Base-by-base conservation (phyloP, 495 filamentous ascomycete species). In the Lasiosphaeria hispida region DNA sequence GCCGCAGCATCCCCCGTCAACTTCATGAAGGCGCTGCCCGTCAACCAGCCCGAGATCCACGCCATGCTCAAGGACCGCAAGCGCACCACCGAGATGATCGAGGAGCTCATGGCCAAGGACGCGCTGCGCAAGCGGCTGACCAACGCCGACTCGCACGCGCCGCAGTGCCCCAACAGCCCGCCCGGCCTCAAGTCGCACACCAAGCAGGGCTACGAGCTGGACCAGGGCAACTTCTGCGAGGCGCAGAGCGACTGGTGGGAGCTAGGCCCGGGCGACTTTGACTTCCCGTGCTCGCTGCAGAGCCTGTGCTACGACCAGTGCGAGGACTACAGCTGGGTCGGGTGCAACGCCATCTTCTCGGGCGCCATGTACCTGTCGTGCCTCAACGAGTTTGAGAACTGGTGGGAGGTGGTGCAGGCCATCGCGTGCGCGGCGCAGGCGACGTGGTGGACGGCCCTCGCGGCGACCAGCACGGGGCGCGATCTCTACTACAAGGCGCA, bases 401-500 rank as follows among this genome's bases (percentile, higher is more conserved):
- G 51, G 51, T 54, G 51, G 51, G 51, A 54, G 10, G 39, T 43
- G 1, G 13, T 43, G 11, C 38, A 41, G 23, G 51, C 51, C 23
- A 19, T 54, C 18, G 51, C 51, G 6, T 54, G 51, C 23, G 51
- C 17, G 7, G 38, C 17, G 9, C 51, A 54, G 23, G 51, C 51
- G 3, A 18, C 38, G 1, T 54, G 42, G 11, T 54, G 41, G 10
- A 54, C 38, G 4, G 37, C 19, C 5, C 38, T 43, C 1, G 39
- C 39, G 10, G 18, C 37, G 13, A 54, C 17, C 10, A 39, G 42
- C 5, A 43, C 19, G 7, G 51, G 51, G 2, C 51, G 51, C 18
- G 15, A 41, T 9, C 18, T 54, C 3, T 54, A 54, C 19, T 54
- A 54, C 51, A 54, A 54, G 51, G 39, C 51, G 39, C 51, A 54